phyloP scores from a whole-genome alignment of 345 rosid genomes.

The Punica granatum region DNA sequence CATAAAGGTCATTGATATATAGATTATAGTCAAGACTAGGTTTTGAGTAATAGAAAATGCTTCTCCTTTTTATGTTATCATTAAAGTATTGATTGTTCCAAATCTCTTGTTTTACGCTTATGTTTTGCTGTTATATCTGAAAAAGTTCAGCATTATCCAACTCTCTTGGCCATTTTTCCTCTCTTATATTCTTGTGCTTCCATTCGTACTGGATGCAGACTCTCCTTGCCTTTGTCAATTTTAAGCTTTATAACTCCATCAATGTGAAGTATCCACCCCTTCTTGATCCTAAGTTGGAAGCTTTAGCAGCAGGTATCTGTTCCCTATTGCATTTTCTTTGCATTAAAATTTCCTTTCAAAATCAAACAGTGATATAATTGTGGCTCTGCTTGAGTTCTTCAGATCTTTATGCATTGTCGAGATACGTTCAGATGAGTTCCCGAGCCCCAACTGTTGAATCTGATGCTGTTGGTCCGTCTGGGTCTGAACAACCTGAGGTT shows the following conservation, averaged over 20 bases:
- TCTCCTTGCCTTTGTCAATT: constrained; percentile 74
- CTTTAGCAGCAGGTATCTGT: constrained; percentile 73
- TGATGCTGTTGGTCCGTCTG: constrained; percentile 32
- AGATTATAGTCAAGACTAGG: neutral
- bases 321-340: neutral
- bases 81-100: neutral
- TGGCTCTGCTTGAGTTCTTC: constrained; percentile 17
- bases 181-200: neutral
- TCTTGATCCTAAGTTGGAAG: constrained; percentile 81
- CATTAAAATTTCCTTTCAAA: neutral
- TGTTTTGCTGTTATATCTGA: neutral
- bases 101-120: neutral
- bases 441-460: constrained; percentile 29
- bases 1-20: neutral
- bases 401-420: constrained; percentile 89
- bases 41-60: neutral
- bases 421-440: constrained; percentile 63
- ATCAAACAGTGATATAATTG: neutral
- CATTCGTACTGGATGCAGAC: constrained; percentile 49
- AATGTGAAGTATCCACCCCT: constrained; percentile 86
- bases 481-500: constrained; percentile 28
- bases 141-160: neutral
- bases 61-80: neutral
- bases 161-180: neutral
- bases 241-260: constrained; percentile 70